phyloP scores from a whole-genome alignment of 2,329 filamentous ascomycete species.

The Colletotrichum australisinense region DNA sequence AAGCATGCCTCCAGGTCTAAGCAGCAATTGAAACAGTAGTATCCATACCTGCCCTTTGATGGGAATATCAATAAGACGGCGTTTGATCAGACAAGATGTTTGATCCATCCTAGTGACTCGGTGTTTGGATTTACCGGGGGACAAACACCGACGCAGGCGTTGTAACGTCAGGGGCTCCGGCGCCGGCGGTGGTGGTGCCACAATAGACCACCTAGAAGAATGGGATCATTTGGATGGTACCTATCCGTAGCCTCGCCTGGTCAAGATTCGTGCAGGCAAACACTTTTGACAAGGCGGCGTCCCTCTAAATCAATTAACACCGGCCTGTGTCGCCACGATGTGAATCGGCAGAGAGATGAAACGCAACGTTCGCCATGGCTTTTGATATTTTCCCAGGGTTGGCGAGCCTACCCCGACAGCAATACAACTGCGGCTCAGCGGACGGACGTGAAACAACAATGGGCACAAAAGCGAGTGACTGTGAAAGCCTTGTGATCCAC shows the following conservation, averaged over 20 bases:
- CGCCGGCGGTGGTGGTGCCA: neutral
- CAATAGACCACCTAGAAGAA: neutral
- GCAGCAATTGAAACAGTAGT: neutral
- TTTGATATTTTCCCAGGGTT: neutral
- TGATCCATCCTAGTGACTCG: neutral
- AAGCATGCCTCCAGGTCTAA: neutral
- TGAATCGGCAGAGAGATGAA: neutral
- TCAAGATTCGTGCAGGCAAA: neutral
- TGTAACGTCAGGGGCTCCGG: neutral
- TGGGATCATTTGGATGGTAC: neutral
- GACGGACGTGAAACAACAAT: neutral
- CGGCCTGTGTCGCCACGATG: neutral
- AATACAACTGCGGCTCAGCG: slow-evolving; percentile 22
- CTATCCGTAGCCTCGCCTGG: neutral
- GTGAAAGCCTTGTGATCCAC: slow-evolving; percentile 1
- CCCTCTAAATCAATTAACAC: neutral
- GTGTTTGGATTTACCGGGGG: neutral
- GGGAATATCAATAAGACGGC: neutral
- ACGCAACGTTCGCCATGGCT: neutral
- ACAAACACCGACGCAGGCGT: neutral
- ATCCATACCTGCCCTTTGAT: neutral
- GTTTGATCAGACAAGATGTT: neutral
- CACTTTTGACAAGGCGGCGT: neutral
- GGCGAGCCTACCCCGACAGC: neutral
- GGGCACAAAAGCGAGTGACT: neutral